Conservation (phyloP, 202 grass and related monocot genomes). For the Panicum virgatum region DNA sequence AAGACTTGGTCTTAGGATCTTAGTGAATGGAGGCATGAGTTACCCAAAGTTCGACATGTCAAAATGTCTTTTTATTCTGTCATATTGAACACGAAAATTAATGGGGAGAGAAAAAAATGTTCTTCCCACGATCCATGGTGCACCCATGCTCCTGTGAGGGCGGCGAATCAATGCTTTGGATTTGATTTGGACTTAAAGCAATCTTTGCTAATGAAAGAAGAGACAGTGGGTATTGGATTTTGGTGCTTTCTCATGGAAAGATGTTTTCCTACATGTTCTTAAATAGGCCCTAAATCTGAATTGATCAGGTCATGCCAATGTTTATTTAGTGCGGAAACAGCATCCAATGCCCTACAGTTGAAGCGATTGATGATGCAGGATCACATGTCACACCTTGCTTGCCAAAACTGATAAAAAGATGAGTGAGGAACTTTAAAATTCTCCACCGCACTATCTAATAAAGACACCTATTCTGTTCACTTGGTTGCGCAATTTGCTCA, state of each 20-base stretch:
- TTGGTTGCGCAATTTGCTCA: conserved; percentile 32
- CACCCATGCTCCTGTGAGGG: conserved; percentile 34
- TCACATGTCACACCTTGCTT: conserved; percentile 19
- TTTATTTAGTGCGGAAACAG: conserved; percentile 37
- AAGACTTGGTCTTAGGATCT: neutral
- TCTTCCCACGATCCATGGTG: neutral
- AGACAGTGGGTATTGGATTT: conserved; percentile 61
- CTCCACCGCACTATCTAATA: conserved; percentile 35
- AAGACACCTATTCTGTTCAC: conserved; percentile 33
- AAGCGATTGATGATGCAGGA: conserved; percentile 18
- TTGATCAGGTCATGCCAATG: neutral
- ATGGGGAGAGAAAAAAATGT: conserved; percentile 20
- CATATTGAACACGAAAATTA: conserved; percentile 40
- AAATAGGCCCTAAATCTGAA: conserved; percentile 11
- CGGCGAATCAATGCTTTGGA: conserved; percentile 49
- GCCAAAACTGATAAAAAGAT: conserved; percentile 35
- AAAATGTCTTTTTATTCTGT: neutral
- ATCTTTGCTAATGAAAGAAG: conserved; percentile 44
- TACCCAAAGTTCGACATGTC: neutral
- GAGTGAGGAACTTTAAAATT: conserved; percentile 18
- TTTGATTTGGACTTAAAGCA: conserved; percentile 54
- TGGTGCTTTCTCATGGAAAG: conserved; percentile 25
- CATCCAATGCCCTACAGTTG: conserved; percentile 56
- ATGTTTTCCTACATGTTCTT: conserved; percentile 17
- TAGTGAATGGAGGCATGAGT: neutral